Base-by-base conservation (phyloP, 495 filamentous ascomycete species). In the Hypoxylon fragiforme region DNA sequence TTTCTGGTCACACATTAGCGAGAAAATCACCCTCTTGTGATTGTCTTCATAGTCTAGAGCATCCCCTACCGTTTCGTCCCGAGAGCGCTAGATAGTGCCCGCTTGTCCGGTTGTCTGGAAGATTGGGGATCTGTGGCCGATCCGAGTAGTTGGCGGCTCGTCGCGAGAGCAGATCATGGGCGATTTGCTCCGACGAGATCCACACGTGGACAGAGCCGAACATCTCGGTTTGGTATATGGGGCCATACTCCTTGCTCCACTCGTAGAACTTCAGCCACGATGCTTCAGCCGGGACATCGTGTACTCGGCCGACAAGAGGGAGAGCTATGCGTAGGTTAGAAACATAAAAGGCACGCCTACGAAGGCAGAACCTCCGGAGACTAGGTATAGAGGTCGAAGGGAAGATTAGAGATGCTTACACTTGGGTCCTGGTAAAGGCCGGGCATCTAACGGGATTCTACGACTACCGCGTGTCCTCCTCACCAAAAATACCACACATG, bases 221-320 rank as follows among this genome's bases (percentile, higher is more conserved):
- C 9, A 84, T 74, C 39, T 81, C 70, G 13, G 80, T 72, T 52
- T 82, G 73, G 61, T 84, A 87, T 32, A 88, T 80, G 2, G 82
- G 80, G 0, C 85, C 85, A 57, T 84, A 86, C 50, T 77, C 64
- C 37, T 81, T 73, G 34, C 74, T 75, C 85, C 85, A 88, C 55
- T 82, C 78, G 32, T 81, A 71, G 46, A 86, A 83, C 60, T 85
- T 80, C 28, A 79, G 55, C 74, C 78, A 85, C 7, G 77, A 65
- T 13, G 66, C 58, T 14, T 78, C 65, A 22, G 66, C 58, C 1
- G 82, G 83, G 3, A 86, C 57, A 57, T 85, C 81, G 47, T 81
- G 81, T 3, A 85, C 67, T 12, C 80, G 78, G 20, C 83, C 83
- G 45, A 86, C 70, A 31, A 81, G 65, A 3, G 83, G 82, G 7